phyloP scores from a whole-genome alignment of 805 yeast genomes.

The Candida sakaeoensis region DNA sequence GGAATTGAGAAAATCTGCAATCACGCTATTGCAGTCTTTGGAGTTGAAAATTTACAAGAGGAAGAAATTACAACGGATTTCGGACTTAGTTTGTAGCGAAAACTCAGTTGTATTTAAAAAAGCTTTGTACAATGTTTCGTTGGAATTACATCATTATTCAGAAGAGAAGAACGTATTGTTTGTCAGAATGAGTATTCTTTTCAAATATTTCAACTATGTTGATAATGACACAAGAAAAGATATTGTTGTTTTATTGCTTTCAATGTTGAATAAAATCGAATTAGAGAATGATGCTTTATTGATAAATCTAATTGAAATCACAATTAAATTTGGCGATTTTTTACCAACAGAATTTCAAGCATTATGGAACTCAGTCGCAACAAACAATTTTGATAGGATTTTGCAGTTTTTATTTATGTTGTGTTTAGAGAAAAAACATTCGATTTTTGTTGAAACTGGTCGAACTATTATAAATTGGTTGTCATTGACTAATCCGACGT shows the following conservation, averaged over 20 bases:
- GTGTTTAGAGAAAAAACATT: slow-evolving; percentile 66
- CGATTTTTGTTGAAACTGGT: slow-evolving; percentile 71
- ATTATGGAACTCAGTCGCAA: slow-evolving; percentile 91
- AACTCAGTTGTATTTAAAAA: slow-evolving; percentile 84
- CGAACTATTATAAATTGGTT: slow-evolving; percentile 80
- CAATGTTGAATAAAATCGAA: slow-evolving; percentile 83
- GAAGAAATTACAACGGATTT: slow-evolving; percentile 49
- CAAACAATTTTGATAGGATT: slow-evolving; percentile 68
- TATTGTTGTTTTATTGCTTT: slow-evolving; percentile 72
- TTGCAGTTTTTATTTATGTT: slow-evolving; percentile 65
- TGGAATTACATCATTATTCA: slow-evolving; percentile 57
- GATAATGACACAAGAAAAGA: slow-evolving; percentile 68
- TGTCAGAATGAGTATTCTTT: slow-evolving; percentile 65
- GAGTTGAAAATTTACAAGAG: slow-evolving; percentile 50
- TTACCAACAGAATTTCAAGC: slow-evolving; percentile 90
- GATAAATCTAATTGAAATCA: slow-evolving; percentile 77
- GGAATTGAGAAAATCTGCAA: slow-evolving; percentile 69
- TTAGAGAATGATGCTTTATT: slow-evolving; percentile 37
- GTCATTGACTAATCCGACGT: slow-evolving; percentile 48
- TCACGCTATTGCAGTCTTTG: slow-evolving; percentile 60
- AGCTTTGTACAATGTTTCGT: slow-evolving; percentile 75
- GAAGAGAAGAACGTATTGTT: slow-evolving; percentile 50
- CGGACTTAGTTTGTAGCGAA: slow-evolving; percentile 67
- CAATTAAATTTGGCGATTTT: slow-evolving; percentile 68
- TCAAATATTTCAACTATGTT: slow-evolving; percentile 58